Conservation (phyloP, 2,329 filamentous ascomycete species). For the Penicillium sp. region DNA sequence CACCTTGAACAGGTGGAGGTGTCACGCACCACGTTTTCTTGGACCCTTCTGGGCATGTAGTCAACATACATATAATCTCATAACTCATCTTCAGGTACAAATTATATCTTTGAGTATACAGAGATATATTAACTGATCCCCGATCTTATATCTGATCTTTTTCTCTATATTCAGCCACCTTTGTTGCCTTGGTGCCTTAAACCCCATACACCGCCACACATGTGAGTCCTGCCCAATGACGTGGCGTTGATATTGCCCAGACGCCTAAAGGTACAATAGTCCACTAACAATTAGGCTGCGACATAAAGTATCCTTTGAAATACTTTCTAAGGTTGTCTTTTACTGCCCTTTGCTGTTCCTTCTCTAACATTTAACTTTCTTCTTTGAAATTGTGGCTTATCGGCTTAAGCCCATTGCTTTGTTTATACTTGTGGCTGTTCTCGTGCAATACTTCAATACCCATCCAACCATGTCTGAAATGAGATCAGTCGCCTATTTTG, state of each 20-base stretch:
- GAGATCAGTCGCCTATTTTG: conserved; percentile 43
- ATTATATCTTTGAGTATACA: not conserved
- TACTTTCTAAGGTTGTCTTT: not conserved
- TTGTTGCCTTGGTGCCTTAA: not conserved
- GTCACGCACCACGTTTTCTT: conserved; percentile 16
- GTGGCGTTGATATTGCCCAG: conserved; percentile 16
- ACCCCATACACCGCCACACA: conserved; percentile 13
- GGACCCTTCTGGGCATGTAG: not conserved
- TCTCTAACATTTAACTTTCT: not conserved
- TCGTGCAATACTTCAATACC: conserved; percentile 16
- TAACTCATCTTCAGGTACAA: not conserved
- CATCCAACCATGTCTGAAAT: conserved; percentile 27
- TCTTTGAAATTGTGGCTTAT: conserved; percentile 13
- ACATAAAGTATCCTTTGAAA: conserved; percentile 20
- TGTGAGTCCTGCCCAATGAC: conserved; percentile 14
- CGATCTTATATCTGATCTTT: not conserved
- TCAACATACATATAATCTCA: not conserved
- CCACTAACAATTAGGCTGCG: conserved; percentile 28
- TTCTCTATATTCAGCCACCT: not conserved
- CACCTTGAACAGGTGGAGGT: conserved; percentile 16
- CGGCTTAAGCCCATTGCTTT: conserved; percentile 5
- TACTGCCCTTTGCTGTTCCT: not conserved
- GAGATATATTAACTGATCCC: no score
- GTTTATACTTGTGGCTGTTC: conserved; percentile 16
- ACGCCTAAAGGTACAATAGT: conserved; percentile 19